These are phyloP conservation scores for Posidonia oceanica DNA, from an alignment of 116 monocot species.

Conservation along the genomic window DNA sequence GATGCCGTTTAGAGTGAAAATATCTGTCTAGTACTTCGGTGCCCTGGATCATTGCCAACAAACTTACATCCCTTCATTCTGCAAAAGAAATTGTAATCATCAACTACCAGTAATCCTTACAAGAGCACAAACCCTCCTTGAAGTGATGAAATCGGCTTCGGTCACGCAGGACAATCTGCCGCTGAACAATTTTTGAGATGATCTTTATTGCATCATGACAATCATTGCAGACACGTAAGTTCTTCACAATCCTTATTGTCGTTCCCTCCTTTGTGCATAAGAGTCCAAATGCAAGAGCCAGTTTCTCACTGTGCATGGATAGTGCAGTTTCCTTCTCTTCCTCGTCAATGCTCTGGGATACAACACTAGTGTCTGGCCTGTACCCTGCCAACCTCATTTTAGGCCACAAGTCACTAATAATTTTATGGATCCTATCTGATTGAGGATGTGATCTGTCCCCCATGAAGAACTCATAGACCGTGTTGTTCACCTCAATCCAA, in stretches of 20 bases:
- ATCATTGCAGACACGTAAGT: slow-evolving; percentile 46
- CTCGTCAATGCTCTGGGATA: slow-evolving; percentile 42
- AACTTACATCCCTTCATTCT: too few species aligned
- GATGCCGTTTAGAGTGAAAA: too few species aligned
- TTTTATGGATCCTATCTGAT: slow-evolving; percentile 26
- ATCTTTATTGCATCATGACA: slow-evolving; percentile 61
- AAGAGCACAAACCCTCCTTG: slow-evolving; percentile 36
- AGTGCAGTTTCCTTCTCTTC: slow-evolving; percentile 57
- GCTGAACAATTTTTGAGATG: slow-evolving; percentile 27
- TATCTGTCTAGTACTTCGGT: too few species aligned
- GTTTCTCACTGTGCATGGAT: slow-evolving; percentile 56
- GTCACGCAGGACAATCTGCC: slow-evolving; percentile 53
- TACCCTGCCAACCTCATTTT: slow-evolving; percentile 48
- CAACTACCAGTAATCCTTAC: slow-evolving; percentile 44
- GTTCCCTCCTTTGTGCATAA: slow-evolving; percentile 35
- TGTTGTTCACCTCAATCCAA: slow-evolving; percentile 57
- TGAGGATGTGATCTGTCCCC: slow-evolving; percentile 44
- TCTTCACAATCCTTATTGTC: slow-evolving; percentile 49
- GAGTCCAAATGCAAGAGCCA: slow-evolving; percentile 51
- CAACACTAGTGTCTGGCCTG: slow-evolving; percentile 32
- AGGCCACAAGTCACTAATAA: slow-evolving; percentile 15
- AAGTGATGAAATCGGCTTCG: slow-evolving; percentile 61
- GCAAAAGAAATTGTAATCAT: not conserved
- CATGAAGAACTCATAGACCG: slow-evolving; percentile 55
- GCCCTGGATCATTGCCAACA: too few species aligned